Base-by-base conservation (phyloP, 2,329 filamentous ascomycete species). In the Juglanconis sp. region DNA sequence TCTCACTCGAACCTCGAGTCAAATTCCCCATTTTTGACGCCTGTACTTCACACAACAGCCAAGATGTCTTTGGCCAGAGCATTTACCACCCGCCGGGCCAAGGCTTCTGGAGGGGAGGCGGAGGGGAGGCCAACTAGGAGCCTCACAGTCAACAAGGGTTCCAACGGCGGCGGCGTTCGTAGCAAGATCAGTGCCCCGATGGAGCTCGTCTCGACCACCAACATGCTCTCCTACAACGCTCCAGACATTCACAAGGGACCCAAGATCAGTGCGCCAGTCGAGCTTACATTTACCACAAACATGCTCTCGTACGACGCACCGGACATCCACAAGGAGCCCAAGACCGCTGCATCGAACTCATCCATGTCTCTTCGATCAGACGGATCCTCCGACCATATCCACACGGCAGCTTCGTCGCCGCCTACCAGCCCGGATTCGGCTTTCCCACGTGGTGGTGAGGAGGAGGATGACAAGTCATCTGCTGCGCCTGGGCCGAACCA, bases 251-350 rank as follows among this genome's bases (percentile, higher is more conserved):
- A 79, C 50, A 57, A 64, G 30, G 56, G 61, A 15, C 70, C 72
- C 67, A 88, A 92, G 78, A 99, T 99, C 72, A 99, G 95, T 1
- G 86, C 83, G 3, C 95, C 95, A 0, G 83, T 96, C 56, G 88
- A 92, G 74, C 83, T 99, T 64, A 81, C 97, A 53, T 96, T 95
- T 62, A 96, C 94, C 5, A 98, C 95, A 67, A 99, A 98, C 76
- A 92, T 96, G 84, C 87, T 97, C 57, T 92, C 92, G 7, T 96
- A 96, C 82, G 94, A 94, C 71, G 93, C 95, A 9, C 94, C 94
- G 54, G 90, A 97, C 71, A 87, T 97, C 64, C 78, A 79, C 49
- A 57, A 62, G 34, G 56, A 65, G 17, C 70, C 72, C 65, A 68
- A 70, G 34, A 79, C 83, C 3, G 76, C 80, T n/a, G 68, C 71